Evolutionary conservation across 257 asterid genomes (phyloP).

Genomic region (Striga asiatica): DNA sequence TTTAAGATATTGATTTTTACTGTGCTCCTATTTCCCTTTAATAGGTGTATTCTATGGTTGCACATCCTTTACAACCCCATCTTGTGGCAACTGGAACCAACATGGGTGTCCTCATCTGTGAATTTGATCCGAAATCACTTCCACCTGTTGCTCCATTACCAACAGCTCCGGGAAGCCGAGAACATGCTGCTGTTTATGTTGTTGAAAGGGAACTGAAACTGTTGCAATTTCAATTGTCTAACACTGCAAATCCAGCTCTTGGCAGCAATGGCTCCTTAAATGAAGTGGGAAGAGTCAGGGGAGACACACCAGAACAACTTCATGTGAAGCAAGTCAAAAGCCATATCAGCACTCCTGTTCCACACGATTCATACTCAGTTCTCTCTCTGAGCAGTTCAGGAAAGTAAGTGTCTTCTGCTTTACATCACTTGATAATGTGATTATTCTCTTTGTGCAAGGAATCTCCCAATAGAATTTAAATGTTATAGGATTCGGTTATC

Average conservation of each 20-base stretch:
- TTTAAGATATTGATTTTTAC: constrained; percentile 1
- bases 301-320: constrained; percentile 84
- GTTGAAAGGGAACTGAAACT: constrained; percentile 85
- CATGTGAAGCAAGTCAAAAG: constrained; percentile 83
- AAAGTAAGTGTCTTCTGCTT: constrained; percentile 55
- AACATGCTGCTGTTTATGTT: constrained; percentile 87
- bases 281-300: constrained; percentile 77
- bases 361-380: constrained; percentile 91
- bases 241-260: constrained; percentile 71
- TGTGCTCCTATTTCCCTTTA: constrained; percentile 10
- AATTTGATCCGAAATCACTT: constrained; percentile 84
- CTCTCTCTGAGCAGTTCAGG: constrained; percentile 99
- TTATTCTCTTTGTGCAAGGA: background rate
- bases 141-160: constrained; percentile 92
- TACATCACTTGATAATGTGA: background rate
- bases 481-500: constrained; percentile 3
- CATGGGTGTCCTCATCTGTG: constrained; percentile 89
- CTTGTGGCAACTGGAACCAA: constrained; percentile 98
- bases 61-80: constrained; percentile 93
- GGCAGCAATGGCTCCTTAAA: constrained; percentile 89
- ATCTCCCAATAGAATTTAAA: background rate
- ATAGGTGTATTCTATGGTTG: constrained; percentile 91
- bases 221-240: constrained; percentile 83
- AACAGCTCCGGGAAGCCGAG: constrained; percentile 73
- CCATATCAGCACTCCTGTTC: constrained; percentile 94